Evolutionary conservation across 768 basidiomycete genomes (phyloP).

Genomic region (Suillus subaureus): DNA sequence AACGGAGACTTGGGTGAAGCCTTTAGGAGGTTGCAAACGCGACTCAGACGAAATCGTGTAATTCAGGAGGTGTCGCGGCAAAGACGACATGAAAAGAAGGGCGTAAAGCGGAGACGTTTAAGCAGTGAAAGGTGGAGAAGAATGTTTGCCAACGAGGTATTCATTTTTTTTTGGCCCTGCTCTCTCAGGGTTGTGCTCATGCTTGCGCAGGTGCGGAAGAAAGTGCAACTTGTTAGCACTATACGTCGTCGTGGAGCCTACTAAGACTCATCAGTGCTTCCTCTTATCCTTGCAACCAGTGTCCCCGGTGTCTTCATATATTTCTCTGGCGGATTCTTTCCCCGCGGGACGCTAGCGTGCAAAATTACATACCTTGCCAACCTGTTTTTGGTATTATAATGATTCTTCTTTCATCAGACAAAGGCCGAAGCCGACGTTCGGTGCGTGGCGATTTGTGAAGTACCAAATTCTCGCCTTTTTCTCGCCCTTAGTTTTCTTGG

Average conservation of each 20-base stretch:
- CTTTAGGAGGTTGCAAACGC: conserved; percentile 49
- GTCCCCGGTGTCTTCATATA: background rate
- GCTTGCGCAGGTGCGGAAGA: conserved; percentile 71
- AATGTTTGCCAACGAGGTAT: conserved; percentile 77
- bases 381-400: conserved; percentile 5
- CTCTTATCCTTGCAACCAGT: background rate
- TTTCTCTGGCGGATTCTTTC: background rate
- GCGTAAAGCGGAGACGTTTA: conserved; percentile 74
- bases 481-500: background rate
- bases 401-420: conserved; percentile 6
- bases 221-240: conserved; percentile 77
- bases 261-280: conserved; percentile 18
- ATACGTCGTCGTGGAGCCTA: conserved; percentile 78
- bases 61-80: conserved; percentile 47
- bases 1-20: conserved; percentile 46
- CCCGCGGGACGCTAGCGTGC: conserved; percentile 6
- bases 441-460: conserved; percentile 4
- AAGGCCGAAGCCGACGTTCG: conserved; percentile 1
- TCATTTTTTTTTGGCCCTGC: conserved; percentile 24
- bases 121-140: conserved; percentile 78
- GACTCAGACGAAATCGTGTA: conserved; percentile 60
- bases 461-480: conserved; percentile 3
- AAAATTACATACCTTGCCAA: conserved; percentile 6
- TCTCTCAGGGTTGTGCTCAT: conserved; percentile 17
- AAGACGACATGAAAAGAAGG: conserved; percentile 81